Conservation (phyloP, 2,329 filamentous ascomycete genomes). For the Blastomyces silverae region DNA sequence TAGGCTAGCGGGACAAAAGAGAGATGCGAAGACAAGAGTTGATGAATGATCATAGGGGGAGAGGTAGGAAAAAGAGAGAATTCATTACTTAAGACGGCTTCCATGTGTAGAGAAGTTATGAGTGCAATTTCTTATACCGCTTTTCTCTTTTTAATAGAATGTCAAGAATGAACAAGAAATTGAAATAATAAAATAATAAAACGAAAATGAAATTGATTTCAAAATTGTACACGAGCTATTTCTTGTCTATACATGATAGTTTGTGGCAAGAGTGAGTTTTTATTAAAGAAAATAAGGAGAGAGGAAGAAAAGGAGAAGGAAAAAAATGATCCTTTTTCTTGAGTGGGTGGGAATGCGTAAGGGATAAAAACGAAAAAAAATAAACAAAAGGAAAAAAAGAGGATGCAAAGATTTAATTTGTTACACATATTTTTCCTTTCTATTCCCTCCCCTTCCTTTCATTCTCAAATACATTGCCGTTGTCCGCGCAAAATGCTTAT, state of each 20-base stretch:
- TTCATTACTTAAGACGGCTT: no score
- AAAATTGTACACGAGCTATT: slow-evolving; percentile 24
- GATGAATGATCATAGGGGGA: no score
- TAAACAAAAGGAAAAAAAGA: neutral
- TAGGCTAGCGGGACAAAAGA: no score
- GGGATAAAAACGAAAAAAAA: neutral
- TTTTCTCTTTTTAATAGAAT: neutral
- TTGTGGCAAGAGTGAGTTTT: slow-evolving; percentile 5
- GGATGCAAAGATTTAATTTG: neutral
- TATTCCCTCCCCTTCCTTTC: slow-evolving; percentile 5
- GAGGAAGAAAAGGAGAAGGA: slow-evolving; percentile 4
- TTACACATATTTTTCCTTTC: neutral
- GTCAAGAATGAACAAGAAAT: slow-evolving; percentile 14
- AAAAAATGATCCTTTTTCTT: neutral
- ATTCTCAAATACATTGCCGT: slow-evolving; percentile 8
- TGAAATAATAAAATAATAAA: slow-evolving; percentile 11
- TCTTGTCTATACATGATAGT: slow-evolving; percentile 19
- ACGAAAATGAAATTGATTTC: slow-evolving; percentile 17
- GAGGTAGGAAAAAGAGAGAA: no score
- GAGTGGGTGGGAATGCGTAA: neutral
- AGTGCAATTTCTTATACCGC: no score
- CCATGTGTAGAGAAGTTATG: no score
- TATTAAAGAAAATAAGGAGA: slow-evolving; percentile 12
- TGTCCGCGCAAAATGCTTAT: slow-evolving; percentile 15
- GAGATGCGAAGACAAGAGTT: no score